Evolutionary conservation across 208 protist genomes (phyloP).

Genomic region (Tetramitus jugosus): DNA sequence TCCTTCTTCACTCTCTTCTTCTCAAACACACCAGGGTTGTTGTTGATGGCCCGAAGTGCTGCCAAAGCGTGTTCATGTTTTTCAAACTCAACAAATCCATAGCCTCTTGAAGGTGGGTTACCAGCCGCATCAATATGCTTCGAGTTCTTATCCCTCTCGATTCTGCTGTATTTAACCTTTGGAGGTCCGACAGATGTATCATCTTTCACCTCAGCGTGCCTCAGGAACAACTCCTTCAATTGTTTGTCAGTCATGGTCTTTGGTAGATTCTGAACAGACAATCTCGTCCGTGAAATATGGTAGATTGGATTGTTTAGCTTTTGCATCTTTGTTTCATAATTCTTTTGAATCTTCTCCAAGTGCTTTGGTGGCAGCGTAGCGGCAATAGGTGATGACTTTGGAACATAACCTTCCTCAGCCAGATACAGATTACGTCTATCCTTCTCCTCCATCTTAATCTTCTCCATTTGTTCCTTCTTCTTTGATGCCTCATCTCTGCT

Average conservation of each 20-base stretch:
- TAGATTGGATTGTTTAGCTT: slow-evolving; percentile 75
- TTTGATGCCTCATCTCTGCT: not conserved
- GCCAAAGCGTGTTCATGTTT: slow-evolving; percentile 77
- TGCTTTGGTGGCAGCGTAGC: slow-evolving; percentile 61
- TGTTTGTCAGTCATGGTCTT: slow-evolving; percentile 70
- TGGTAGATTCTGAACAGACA: slow-evolving; percentile 77
- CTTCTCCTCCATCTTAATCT: slow-evolving; percentile 73
- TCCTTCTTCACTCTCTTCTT: not conserved
- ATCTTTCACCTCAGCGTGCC: slow-evolving; percentile 59
- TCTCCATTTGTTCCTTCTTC: slow-evolving; percentile 33
- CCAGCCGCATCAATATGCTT: slow-evolving; percentile 28
- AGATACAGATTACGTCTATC: slow-evolving; percentile 74
- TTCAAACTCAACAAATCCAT: slow-evolving; percentile 79
- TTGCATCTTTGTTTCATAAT: slow-evolving; percentile 64
- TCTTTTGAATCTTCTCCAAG: slow-evolving; percentile 67
- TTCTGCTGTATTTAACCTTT: slow-evolving; percentile 39
- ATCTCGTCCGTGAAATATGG: slow-evolving; percentile 73
- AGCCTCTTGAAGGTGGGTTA: slow-evolving; percentile 68
- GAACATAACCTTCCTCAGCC: slow-evolving; percentile 68
- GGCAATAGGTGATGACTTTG: slow-evolving; percentile 59
- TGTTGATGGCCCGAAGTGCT: slow-evolving; percentile 68
- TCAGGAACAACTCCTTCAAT: slow-evolving; percentile 61
- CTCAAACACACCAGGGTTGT: slow-evolving; percentile 56
- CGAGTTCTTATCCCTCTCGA: not conserved
- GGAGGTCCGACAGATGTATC: slow-evolving; percentile 53